Evolutionary conservation across 495 filamentous ascomycete genomes (phyloP), one percentile per base, ranked within the genome.

Genomic region (Lepidopterella palustris): DNA sequence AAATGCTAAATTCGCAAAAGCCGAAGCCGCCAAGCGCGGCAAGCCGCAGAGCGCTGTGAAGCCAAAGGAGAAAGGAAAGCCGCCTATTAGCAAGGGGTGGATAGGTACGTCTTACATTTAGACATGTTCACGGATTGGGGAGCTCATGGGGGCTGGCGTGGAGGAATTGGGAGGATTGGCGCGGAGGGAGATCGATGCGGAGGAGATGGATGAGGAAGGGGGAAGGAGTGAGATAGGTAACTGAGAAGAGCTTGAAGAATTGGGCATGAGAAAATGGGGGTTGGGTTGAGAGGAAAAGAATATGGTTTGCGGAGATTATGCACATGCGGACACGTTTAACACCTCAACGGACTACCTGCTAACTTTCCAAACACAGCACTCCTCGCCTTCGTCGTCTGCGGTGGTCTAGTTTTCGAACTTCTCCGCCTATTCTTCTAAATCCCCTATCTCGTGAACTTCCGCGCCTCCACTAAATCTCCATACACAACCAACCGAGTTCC

Each of bases 351-450:
- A n/a, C n/a, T n/a, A n/a, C n/a, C n/a, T n/a, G n/a, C n/a, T n/a
- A n/a, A n/a, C n/a, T n/a, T 25, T 26, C 8, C 26, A 35, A 26
- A 49, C 55, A 31, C 57, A 96, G 90, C 78, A 25, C 49, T 95
- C 35, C 81, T 96, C 56, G 86, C 75, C 20, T 96, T 96, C 74
- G 80, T 92, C 55, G 78, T 96, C 58, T 88, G 89, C 71, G 91
- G 91, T 57, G 90, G 90, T 35, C 74, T 95, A 25, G 64, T 91
- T 52, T 90, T 96, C 71, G 91, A 96, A 70, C 73, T 93, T 47
- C 58, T 97, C 60, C 82, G 88, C 59, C 77, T 98, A 66, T 87
- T 97, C 71, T 79, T 88, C 59, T 42, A 31, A 31, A 10, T n/a
- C n/a, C n/a, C n/a, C n/a, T n/a, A 20, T 1, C 40, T 15, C 26